Percentiles rank a stretch among this genome's conserved stretches.
These are phyloP conservation scores for Chloris gayana DNA, from an alignment of 176 grass and related monocot genomes.

Conservation along the genomic window DNA sequence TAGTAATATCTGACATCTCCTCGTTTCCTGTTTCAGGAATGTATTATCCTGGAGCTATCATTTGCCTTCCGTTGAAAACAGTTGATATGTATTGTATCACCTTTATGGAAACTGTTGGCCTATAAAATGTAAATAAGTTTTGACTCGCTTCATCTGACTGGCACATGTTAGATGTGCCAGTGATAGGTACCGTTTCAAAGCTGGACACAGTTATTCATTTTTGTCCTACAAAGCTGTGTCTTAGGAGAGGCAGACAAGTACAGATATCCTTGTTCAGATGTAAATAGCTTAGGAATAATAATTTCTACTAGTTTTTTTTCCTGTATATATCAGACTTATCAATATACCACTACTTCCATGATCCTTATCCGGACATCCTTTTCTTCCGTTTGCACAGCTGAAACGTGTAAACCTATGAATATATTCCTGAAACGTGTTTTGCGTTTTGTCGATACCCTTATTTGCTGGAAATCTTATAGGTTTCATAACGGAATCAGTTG, in stretches of 20 bases:
- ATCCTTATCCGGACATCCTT: not conserved
- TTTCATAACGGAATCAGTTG: not conserved
- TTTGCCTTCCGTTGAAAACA: constrained; percentile 33
- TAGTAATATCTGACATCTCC: constrained; percentile 14
- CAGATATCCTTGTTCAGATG: constrained; percentile 40
- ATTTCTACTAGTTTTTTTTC: constrained; percentile 11
- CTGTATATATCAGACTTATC: constrained; percentile 32
- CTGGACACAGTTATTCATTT: constrained; percentile 56
- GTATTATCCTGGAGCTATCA: constrained; percentile 24
- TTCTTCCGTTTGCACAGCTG: not conserved
- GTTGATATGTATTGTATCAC: constrained; percentile 47
- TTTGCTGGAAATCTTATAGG: not conserved
- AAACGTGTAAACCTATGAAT: not conserved
- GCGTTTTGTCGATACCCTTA: not conserved
- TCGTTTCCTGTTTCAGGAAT: constrained; percentile 39
- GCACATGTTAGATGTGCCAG: constrained; percentile 46
- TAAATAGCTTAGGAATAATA: constrained; percentile 50
- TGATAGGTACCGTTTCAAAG: constrained; percentile 37
- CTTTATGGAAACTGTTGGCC: constrained; percentile 49
- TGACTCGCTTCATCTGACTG: constrained; percentile 26
- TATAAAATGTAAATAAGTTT: constrained; percentile 84
- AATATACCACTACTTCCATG: not conserved
- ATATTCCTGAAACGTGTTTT: not conserved
- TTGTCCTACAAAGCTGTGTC: constrained; percentile 68
- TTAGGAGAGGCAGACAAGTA: constrained; percentile 25